A percentile compares a stretch with the other conserved stretches of the same genome.
Conservation (phyloP, 495 filamentous ascomycete species). For the Lasiosphaeris hirsuta region DNA sequence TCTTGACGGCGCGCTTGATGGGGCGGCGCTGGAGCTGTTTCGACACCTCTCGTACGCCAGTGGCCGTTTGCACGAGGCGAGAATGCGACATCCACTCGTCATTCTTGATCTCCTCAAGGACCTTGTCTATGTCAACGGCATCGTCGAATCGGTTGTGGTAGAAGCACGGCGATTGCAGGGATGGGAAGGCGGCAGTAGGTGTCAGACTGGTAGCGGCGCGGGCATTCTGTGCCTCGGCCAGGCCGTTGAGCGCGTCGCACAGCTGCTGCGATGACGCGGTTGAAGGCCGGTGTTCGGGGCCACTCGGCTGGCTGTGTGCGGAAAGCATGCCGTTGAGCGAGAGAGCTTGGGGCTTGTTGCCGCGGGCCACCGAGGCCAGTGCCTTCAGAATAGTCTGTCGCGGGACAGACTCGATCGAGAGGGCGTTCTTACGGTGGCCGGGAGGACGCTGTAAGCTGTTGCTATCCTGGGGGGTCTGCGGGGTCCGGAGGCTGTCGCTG, state of each 20-base stretch:
- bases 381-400: conserved; percentile 86
- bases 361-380: conserved; percentile 68
- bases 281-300: conserved; percentile 46
- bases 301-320: conserved; percentile 33
- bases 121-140: conserved; percentile 90
- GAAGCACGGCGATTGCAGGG: conserved; percentile 87
- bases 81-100: conserved; percentile 92
- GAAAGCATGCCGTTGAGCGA: conserved; percentile 54
- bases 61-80: conserved; percentile 88
- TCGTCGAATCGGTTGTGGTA: conserved; percentile 97
- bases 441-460: conserved; percentile 6
- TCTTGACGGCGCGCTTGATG: conserved; percentile 81
- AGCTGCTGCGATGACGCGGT: conserved; percentile 57
- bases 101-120: conserved; percentile 87
- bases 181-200: conserved; percentile 60
- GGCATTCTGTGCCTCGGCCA: conserved; percentile 44
- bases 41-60: conserved; percentile 88
- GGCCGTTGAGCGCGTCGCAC: conserved; percentile 61
- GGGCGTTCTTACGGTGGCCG: conserved; percentile 57
- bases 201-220: conserved; percentile 39
- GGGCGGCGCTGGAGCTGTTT: conserved; percentile 87
- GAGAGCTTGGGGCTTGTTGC: conserved; percentile 54
- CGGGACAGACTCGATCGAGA: conserved; percentile 70
- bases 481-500: conserved; percentile 2
- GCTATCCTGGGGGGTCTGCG: not conserved